A percentile compares a stretch with the other conserved stretches of the same genome.
Evolutionary conservation across 768 basidiomycete species (phyloP).

Genomic region (Pisolithus microcarpus): DNA sequence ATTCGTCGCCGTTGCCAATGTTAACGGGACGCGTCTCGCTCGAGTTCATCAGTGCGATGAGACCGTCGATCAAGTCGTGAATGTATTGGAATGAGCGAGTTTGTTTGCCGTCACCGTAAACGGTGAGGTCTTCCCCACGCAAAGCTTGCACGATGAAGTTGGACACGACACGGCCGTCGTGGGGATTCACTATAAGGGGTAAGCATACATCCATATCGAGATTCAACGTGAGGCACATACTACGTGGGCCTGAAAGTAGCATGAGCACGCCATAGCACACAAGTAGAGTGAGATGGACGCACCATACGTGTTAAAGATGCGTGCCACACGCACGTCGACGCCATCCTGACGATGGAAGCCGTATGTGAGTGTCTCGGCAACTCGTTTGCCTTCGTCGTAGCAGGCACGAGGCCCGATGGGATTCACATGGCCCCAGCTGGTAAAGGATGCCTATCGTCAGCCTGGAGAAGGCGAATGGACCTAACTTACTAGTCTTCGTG

Average conservation of each 20-base stretch:
- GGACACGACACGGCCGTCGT: conserved; percentile 95
- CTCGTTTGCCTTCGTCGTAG: conserved; percentile 99
- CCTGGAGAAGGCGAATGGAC: not conserved
- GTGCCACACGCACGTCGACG: conserved; percentile 93
- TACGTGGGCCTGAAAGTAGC: conserved; percentile 45
- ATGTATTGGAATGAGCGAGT: conserved; percentile 98
- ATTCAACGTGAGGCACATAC: conserved; percentile 39
- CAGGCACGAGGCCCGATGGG: conserved; percentile 98
- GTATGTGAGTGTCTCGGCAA: conserved; percentile 96
- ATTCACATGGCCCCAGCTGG: conserved; percentile 96
- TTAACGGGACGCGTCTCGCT: conserved; percentile 91
- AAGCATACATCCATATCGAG: not conserved
- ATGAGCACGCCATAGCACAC: not conserved
- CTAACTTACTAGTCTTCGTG: conserved; percentile 81
- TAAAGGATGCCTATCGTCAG: not conserved
- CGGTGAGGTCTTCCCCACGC: conserved; percentile 93
- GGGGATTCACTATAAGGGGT: conserved; percentile 71
- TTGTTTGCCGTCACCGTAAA: conserved; percentile 90
- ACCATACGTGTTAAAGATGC: conserved; percentile 97
- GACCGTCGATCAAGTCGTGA: conserved; percentile 92
- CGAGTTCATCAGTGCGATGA: conserved; percentile 94
- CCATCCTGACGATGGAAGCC: conserved; percentile 92
- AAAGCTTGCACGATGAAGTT: conserved; percentile 99
- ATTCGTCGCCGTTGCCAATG: conserved; percentile 93
- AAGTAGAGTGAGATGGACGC: conserved; percentile 4